A percentile compares a stretch with the other conserved stretches of the same genome.
phyloP scores from a whole-genome alignment of 2,329 filamentous ascomycete genomes.

The Cordyceps pruinosa region DNA sequence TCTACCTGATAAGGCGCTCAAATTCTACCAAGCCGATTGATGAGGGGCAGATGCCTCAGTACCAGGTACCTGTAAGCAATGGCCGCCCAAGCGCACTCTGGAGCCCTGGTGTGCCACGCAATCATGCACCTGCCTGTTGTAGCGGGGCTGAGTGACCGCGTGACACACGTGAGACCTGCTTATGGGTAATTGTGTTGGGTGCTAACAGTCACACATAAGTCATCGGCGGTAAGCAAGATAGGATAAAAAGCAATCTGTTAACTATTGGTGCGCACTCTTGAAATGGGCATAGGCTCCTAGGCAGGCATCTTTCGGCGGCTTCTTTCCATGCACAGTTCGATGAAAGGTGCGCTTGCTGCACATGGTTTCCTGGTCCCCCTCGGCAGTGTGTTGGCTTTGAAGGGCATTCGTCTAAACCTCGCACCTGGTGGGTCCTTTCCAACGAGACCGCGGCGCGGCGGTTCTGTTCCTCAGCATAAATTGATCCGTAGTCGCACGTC shows the following conservation, averaged over 20 bases:
- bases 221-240: not conserved
- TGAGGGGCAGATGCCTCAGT: too few species aligned
- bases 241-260: constrained; percentile 4
- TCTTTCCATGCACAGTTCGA: too few species aligned
- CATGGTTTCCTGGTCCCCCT: not conserved
- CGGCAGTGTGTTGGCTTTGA: not conserved
- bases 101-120: not conserved
- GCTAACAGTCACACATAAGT: not conserved
- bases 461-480: not conserved
- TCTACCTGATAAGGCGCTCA: not conserved
- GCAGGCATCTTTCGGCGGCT: not conserved
- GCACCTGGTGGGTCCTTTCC: not conserved
- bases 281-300: not conserved
- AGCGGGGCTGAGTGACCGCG: not conserved
- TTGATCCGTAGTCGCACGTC: not conserved
- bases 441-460: not conserved
- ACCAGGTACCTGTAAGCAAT: too few species aligned
- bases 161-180: not conserved
- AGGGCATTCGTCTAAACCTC: not conserved
- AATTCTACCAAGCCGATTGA: too few species aligned
- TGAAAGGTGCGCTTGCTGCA: not conserved
- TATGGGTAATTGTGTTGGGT: not conserved
- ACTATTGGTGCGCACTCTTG: constrained; percentile 6
- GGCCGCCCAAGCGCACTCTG: not conserved
- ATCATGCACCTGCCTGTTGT: not conserved